phyloP scores from a whole-genome alignment of 2,329 filamentous ascomycete species.

The Calonectria ilicicola region DNA sequence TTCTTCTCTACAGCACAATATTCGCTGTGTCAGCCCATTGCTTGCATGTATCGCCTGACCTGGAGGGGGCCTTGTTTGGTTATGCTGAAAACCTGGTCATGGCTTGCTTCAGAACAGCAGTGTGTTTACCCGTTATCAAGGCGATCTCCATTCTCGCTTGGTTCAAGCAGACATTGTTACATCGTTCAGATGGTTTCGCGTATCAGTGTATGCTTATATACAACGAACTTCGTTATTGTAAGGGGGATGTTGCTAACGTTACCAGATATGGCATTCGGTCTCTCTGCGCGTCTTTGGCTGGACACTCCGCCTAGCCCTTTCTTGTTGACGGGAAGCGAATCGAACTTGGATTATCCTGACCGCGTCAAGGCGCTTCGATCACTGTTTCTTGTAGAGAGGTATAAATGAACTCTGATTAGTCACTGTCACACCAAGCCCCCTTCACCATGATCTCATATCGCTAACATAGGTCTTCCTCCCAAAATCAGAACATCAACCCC shows the following conservation, averaged over 20 bases:
- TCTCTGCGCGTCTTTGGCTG: neutral
- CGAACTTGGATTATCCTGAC: neutral
- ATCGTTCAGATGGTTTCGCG: neutral
- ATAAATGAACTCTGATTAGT: fast-evolving
- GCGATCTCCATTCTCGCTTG: neutral
- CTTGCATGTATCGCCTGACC: neutral
- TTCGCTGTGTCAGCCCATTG: neutral
- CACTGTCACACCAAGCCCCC: neutral
- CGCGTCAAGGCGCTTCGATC: neutral
- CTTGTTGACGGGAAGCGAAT: neutral
- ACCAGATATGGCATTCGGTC: neutral
- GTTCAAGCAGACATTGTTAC: neutral
- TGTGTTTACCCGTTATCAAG: neutral
- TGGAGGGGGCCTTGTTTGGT: neutral
- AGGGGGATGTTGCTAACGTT: neutral
- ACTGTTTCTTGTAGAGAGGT: neutral
- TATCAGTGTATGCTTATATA: neutral
- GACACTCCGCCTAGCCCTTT: neutral
- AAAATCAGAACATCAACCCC: neutral
- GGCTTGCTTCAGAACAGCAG: neutral
- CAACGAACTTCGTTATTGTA: neutral
- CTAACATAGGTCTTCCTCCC: neutral
- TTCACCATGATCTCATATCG: too few relatives aligned
- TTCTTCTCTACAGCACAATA: neutral
- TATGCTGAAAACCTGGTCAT: neutral